Percentiles rank a stretch among this genome's conserved stretches.
These are phyloP conservation scores for Trichoderma reesei DNA, from an alignment of 495 filamentous ascomycete species.

Conservation along the genomic window DNA sequence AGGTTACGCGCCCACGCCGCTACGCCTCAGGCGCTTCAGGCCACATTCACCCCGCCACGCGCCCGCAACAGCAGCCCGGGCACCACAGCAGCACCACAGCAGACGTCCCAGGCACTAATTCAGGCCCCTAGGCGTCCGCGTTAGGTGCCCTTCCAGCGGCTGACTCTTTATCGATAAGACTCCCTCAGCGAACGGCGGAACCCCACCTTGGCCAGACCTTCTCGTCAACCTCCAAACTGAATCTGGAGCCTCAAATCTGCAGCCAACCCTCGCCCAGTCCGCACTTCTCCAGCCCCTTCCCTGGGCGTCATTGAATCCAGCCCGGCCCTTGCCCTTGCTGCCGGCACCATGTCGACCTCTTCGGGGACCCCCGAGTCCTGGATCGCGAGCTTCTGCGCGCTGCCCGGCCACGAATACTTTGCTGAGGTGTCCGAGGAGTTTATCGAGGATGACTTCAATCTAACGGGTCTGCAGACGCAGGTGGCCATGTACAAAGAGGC, in stretches of 20 bases:
- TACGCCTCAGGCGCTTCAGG: background rate
- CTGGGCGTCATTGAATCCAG: background rate
- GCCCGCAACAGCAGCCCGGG: background rate
- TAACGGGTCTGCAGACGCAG: slow-evolving; percentile 88
- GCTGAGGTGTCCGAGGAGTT: slow-evolving; percentile 98
- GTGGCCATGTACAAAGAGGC: slow-evolving; percentile 99
- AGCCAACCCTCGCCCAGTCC: too few relatives aligned
- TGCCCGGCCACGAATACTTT: slow-evolving; percentile 96
- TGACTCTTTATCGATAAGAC: background rate
- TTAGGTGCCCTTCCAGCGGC: background rate
- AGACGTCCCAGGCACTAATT: background rate
- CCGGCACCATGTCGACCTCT: slow-evolving; percentile 50
- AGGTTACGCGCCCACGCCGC: background rate
- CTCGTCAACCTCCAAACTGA: background rate
- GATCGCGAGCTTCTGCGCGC: slow-evolving; percentile 93
- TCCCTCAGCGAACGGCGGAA: background rate
- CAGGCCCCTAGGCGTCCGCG: background rate
- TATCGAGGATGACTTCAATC: slow-evolving; percentile 98
- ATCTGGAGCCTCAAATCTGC: too few relatives aligned
- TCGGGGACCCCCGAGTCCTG: slow-evolving; percentile 85
- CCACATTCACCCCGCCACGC: slow-evolving; percentile 1
- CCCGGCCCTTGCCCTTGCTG: background rate
- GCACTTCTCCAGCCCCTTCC: background rate
- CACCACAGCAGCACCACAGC: background rate
- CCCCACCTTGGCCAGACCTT: background rate